Conservation (phyloP, 768 basidiomycete genomes). For the Rhizopogon sp. region DNA sequence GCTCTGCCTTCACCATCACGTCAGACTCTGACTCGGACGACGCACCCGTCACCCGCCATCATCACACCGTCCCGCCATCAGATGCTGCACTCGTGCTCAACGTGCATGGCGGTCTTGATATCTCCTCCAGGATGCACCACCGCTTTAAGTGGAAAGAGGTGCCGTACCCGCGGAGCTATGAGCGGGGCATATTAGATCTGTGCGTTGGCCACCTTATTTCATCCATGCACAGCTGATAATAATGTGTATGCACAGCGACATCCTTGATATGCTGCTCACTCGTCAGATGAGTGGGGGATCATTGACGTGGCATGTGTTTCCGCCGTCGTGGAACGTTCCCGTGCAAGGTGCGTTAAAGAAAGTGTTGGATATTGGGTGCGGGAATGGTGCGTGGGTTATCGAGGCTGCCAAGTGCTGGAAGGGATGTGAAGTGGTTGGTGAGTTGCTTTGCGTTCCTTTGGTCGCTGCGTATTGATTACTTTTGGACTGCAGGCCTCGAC, state of each 20-base stretch:
- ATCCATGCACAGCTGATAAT: not conserved
- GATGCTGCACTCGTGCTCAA: conserved; percentile 22
- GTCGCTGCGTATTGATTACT: not conserved
- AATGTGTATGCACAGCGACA: conserved; percentile 42
- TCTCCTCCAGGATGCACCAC: conserved; percentile 48
- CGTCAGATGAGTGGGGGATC: conserved; percentile 49
- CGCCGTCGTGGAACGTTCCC: conserved; percentile 15
- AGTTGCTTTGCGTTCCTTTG: not conserved
- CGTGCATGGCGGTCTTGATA: conserved; percentile 9
- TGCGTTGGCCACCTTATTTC: conserved; percentile 18
- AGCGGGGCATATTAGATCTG: conserved; percentile 59
- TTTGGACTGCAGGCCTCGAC: conserved; percentile 62
- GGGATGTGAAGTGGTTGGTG: conserved; percentile 25
- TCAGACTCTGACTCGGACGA: not conserved
- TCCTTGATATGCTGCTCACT: conserved; percentile 59
- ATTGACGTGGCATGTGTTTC: conserved; percentile 56
- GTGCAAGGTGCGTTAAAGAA: not conserved
- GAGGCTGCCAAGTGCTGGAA: conserved; percentile 63
- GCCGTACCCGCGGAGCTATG: conserved; percentile 69
- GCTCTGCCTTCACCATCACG: not conserved
- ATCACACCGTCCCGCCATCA: not conserved
- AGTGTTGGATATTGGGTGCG: conserved; percentile 68
- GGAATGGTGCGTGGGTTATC: conserved; percentile 72
- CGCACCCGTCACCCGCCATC: not conserved
- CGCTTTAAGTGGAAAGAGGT: conserved; percentile 43